A percentile compares a stretch with the other conserved stretches of the same genome.
Conservation (phyloP, 257 asterid genomes). For the Handroanthus guayacan region DNA sequence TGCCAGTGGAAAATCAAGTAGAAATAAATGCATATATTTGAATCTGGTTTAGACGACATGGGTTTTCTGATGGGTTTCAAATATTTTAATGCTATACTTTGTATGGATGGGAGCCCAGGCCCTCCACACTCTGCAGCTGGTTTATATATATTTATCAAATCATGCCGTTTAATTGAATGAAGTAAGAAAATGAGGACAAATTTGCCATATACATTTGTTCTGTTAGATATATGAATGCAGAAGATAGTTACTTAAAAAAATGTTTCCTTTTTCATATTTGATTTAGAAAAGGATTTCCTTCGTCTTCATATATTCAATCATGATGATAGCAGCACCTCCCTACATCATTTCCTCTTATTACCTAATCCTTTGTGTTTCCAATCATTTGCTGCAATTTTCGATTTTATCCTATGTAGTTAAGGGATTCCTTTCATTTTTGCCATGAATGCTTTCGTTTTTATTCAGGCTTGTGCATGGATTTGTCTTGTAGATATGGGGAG, state of each 20-base stretch:
- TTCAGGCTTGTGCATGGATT: constrained; percentile 15
- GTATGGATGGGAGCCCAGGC: not conserved
- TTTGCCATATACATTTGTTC: not conserved
- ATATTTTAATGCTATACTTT: not conserved
- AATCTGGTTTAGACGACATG: not conserved
- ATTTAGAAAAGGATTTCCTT: constrained; percentile 15
- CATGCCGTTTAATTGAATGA: constrained; percentile 23
- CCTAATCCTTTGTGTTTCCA: not conserved
- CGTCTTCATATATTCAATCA: not conserved
- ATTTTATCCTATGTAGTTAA: constrained; percentile 6
- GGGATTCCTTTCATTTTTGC: constrained; percentile 17
- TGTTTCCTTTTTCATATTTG: constrained; percentile 3
- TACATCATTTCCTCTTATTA: not conserved
- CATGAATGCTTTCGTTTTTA: not conserved
- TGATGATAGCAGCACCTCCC: not conserved
- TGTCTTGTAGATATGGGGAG: constrained; percentile 26
- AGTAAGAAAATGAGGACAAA: constrained; percentile 6
- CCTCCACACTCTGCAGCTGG: not conserved
- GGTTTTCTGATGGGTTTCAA: not conserved
- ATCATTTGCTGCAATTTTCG: constrained; percentile 14
- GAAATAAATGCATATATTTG: not conserved
- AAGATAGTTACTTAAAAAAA: not conserved
- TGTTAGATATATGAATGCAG: constrained; percentile 23
- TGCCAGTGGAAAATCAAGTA: constrained; percentile 17
- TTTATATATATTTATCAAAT: not conserved